Base-by-base conservation (phyloP, 768 basidiomycete species). In the Suillus tomentosus region DNA sequence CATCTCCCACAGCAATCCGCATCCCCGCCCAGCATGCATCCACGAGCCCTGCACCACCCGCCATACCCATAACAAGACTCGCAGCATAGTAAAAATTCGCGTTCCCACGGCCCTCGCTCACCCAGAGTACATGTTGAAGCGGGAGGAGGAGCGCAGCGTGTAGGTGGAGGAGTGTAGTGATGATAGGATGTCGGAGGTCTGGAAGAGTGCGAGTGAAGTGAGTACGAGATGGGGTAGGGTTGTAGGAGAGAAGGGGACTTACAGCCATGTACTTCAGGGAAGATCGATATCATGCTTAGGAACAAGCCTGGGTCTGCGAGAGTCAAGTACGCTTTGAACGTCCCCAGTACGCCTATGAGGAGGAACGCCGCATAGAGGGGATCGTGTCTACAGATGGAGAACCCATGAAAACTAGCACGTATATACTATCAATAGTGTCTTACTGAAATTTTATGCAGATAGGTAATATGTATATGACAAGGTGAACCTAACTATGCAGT, bases 1-100 rank as follows among this genome's bases (percentile, higher is more conserved):
- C 72, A 58, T 76, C 71, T 14, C 89, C 89, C 64, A 93, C 84
- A 5, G 90, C 88, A 67, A 89, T 83, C 68, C 89, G 80, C 73
- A 96, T 78, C n/a, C 90, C 91, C 0, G 95, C 92, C 82, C 89
- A 92, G 36, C 93, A 79, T 36, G 86, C 87, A 72, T 97, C 96
- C 3, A 94, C 79, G 14, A 95, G 71, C 19, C 90, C 90, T n/a
- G 91, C 85, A 0, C 94, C 95, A 67, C 92, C 90, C 3, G 89
- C 91, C 67, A 95, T 83, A 0, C 94, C 95, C 75, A 95, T 95
- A 17, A 99, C 96, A 65, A 99, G 81, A 2, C 95, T 98, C 4
- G 91, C 89, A 0, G 97, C 97, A 70, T 99, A 99, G 79, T 93
- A 98, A 78, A 99, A 99, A 75, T 99, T 99, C 54, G 96, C 95